phyloP scores from a whole-genome alignment of 164 flowering plant genomes.

The Magnolia sinica region DNA sequence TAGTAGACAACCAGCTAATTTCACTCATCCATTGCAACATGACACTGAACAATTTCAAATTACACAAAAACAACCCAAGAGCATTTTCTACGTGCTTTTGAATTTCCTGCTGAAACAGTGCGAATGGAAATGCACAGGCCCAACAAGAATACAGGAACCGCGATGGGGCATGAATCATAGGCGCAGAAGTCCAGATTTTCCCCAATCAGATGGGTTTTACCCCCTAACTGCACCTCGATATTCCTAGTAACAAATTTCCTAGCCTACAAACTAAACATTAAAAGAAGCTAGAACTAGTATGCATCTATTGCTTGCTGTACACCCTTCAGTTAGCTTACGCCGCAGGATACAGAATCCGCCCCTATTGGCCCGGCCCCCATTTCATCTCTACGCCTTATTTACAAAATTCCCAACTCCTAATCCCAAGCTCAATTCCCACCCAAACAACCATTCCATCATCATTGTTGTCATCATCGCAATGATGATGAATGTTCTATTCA shows the following conservation, averaged over 20 bases:
- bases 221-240: not conserved
- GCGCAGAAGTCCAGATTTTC: not conserved
- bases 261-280: not conserved
- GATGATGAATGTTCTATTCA: not conserved
- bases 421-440: not conserved
- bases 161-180: not conserved
- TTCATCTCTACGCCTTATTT: slow-evolving; percentile 1
- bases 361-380: not conserved
- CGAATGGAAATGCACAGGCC: not conserved
- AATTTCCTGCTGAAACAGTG: not conserved
- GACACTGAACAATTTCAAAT: not conserved
- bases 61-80: not conserved
- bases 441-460: not conserved
- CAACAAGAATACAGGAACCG: not conserved
- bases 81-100: not conserved
- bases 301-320: slow-evolving; percentile 3
- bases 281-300: not conserved
- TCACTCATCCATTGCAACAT: not conserved
- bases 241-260: not conserved
- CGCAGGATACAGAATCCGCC: not conserved
- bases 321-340: not conserved
- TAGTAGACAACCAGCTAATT: not conserved
- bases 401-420: not conserved
- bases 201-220: not conserved
- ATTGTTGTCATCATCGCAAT: not conserved